Conservation (phyloP, 148 eudicot genomes). For the Diospyros kaki region DNA sequence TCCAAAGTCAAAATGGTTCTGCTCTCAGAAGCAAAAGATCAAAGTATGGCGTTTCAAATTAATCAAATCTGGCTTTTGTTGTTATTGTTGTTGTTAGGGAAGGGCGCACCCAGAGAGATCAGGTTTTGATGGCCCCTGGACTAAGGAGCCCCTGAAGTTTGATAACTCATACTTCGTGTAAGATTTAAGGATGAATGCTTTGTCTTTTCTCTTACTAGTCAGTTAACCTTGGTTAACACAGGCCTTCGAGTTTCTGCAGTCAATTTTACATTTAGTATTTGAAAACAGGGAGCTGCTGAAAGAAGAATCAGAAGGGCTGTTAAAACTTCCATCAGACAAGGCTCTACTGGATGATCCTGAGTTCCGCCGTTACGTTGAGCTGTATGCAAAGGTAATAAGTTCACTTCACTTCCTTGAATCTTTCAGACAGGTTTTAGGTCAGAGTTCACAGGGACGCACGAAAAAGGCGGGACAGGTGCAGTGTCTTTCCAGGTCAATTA, state of each 20-base stretch:
- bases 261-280: neutral
- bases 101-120: conserved; percentile 19
- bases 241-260: conserved; percentile 5
- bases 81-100: conserved; percentile 14
- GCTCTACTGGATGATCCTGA: conserved; percentile 78
- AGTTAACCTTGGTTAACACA: neutral
- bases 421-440: conserved; percentile 3
- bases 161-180: conserved; percentile 92
- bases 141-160: conserved; percentile 85
- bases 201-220: neutral
- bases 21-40: neutral
- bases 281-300: conserved; percentile 69
- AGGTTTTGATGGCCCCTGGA: conserved; percentile 92
- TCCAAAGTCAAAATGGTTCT: neutral
- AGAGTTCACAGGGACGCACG: neutral
- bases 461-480: neutral
- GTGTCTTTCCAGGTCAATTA: neutral
- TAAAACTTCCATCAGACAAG: conserved; percentile 81
- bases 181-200: conserved; percentile 13
- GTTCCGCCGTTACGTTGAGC: conserved; percentile 73
- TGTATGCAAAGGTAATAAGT: conserved; percentile 76
- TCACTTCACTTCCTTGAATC: neutral
- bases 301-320: conserved; percentile 81
- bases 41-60: neutral
- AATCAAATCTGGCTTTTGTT: neutral